Percentiles rank a stretch among this genome's conserved stretches.
Conservation (phyloP, 2,329 filamentous ascomycete genomes). For the Cladosporium sp. region DNA sequence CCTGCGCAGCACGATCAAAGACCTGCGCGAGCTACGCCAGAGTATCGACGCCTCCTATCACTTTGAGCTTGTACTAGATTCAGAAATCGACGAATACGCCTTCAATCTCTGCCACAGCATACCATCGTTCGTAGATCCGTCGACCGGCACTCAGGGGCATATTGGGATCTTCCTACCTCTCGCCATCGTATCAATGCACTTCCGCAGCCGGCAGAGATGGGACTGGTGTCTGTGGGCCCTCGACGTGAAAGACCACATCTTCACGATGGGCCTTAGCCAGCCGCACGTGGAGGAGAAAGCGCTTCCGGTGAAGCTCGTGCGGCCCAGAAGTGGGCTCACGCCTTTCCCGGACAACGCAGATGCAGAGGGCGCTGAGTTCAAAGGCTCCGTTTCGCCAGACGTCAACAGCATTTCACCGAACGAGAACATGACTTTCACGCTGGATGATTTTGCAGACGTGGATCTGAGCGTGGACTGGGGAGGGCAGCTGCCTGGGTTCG, state of each 20-base stretch:
- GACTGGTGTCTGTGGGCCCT: slow-evolving; percentile 9
- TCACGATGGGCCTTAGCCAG: slow-evolving; percentile 9
- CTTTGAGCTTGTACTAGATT: slow-evolving; percentile 13
- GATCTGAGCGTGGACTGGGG: slow-evolving; percentile 1
- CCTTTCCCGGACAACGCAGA: neutral
- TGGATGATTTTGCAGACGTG: slow-evolving; percentile 3
- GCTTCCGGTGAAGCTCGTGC: neutral
- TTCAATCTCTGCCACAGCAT: slow-evolving; percentile 24
- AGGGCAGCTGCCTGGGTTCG: neutral
- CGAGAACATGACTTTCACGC: neutral
- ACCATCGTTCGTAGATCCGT: slow-evolving; percentile 25
- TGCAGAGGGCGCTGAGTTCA: neutral
- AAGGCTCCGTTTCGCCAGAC: neutral
- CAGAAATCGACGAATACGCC: slow-evolving; percentile 22
- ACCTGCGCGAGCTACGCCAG: slow-evolving; percentile 3
- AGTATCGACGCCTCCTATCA: neutral
- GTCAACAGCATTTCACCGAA: neutral
- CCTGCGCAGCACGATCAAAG: slow-evolving; percentile 19
- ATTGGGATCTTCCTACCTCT: slow-evolving; percentile 28
- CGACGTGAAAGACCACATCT: slow-evolving; percentile 6
- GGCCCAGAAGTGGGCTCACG: neutral
- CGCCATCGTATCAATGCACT: slow-evolving; percentile 24
- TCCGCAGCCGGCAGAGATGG: slow-evolving; percentile 12
- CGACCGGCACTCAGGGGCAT: slow-evolving; percentile 23
- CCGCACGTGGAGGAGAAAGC: slow-evolving; percentile 5